phyloP scores from a whole-genome alignment of 805 yeast species.

The Wickerhamiella galacta region DNA sequence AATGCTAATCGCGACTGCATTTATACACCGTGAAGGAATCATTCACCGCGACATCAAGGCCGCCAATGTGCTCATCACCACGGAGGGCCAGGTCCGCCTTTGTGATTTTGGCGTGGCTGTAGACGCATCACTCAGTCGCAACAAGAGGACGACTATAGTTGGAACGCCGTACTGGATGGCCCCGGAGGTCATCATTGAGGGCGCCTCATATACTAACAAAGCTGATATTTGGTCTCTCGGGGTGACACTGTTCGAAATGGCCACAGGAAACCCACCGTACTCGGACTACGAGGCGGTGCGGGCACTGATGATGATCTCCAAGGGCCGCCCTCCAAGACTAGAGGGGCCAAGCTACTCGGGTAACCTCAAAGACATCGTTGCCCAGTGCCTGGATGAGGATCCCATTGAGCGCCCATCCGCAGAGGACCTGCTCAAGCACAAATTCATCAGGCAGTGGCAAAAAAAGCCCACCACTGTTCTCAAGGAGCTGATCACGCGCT shows the following conservation, averaged over 20 bases:
- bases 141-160: constrained; percentile 86
- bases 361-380: constrained; percentile 68
- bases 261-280: constrained; percentile 95
- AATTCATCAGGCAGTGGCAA: constrained; percentile 49
- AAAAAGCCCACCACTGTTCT: constrained; percentile 41
- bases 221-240: constrained; percentile 98
- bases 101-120: constrained; percentile 99
- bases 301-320: constrained; percentile 87
- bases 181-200: constrained; percentile 31
- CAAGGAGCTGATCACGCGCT: constrained; percentile 51
- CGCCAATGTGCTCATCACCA: constrained; percentile 78
- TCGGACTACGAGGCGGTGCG: constrained; percentile 87
- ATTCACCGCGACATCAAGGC: constrained; percentile 95
- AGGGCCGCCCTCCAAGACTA: constrained; percentile 83
- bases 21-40: constrained; percentile 75
- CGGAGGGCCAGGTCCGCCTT: constrained; percentile 75
- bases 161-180: constrained; percentile 45
- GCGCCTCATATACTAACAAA: constrained; percentile 36
- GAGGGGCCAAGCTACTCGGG: constrained; percentile 78
- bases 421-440: constrained; percentile 62
- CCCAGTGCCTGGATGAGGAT: constrained; percentile 82
- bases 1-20: constrained; percentile 54
- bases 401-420: constrained; percentile 81
- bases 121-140: constrained; percentile 53
- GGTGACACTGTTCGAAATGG: constrained; percentile 81